Percentiles rank a stretch among this genome's conserved stretches.
These are phyloP conservation scores for Crepidotus variabilis DNA, from an alignment of 768 basidiomycete species.

Conservation along the genomic window DNA sequence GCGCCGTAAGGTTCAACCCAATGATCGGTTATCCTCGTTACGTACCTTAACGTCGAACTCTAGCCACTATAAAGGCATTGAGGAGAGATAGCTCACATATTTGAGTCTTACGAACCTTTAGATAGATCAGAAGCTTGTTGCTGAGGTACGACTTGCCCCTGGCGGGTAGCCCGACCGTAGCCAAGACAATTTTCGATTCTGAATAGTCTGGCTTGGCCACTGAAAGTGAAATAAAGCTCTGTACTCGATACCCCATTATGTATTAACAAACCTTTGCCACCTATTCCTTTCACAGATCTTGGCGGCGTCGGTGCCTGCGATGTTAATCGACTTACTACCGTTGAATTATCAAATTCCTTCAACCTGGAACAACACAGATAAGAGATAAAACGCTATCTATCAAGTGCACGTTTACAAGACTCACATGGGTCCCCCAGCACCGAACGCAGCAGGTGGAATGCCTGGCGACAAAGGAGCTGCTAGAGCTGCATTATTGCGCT, in stretches of 20 bases:
- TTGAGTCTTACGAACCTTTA: conserved; percentile 57
- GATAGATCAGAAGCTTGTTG: conserved; percentile 95
- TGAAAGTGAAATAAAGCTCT: conserved; percentile 23
- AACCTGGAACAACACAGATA: conserved; percentile 42
- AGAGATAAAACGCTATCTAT: neutral
- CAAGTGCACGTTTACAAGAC: conserved; percentile 13
- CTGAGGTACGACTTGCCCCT: conserved; percentile 97
- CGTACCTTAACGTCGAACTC: conserved; percentile 94
- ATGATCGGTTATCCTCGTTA: neutral
- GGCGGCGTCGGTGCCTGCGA: conserved; percentile 80
- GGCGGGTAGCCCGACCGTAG: conserved; percentile 98
- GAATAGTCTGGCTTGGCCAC: conserved; percentile 98
- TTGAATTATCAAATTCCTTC: conserved; percentile 76
- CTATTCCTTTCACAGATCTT: conserved; percentile 82
- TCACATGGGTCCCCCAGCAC: conserved; percentile 75
- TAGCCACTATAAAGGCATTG: conserved; percentile 67
- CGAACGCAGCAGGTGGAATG: conserved; percentile 59
- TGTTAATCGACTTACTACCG: conserved; percentile 61
- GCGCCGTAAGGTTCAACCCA: neutral
- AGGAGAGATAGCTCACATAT: conserved; percentile 12
- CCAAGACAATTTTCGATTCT: conserved; percentile 96
- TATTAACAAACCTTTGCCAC: conserved; percentile 66
- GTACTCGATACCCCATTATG: conserved; percentile 2
- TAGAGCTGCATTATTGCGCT: conserved; percentile 20
- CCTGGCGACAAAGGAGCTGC: conserved; percentile 33